Conservation (phyloP, 2,329 filamentous ascomycete genomes). For the Verticillium tricorpus region DNA sequence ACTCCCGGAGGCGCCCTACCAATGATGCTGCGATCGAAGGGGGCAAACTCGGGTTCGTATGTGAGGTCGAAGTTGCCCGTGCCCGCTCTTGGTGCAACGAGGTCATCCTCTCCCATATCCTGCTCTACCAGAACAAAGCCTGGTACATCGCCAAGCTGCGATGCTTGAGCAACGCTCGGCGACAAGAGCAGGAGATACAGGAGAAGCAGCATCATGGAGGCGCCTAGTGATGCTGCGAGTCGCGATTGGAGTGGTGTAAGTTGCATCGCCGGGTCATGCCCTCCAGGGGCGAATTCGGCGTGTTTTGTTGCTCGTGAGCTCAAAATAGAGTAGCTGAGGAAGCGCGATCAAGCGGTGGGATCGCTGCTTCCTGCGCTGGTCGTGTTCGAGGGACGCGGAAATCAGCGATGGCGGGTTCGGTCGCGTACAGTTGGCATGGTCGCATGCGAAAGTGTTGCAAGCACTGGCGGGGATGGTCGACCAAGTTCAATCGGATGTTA, state of each 20-base stretch:
- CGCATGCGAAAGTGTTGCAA: neutral
- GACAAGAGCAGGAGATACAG: constrained; percentile 33
- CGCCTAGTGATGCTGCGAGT: constrained; percentile 61
- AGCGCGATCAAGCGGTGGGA: neutral
- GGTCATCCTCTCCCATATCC: constrained; percentile 15
- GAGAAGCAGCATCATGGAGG: constrained; percentile 53
- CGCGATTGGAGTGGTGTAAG: constrained; percentile 68
- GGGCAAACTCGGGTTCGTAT: constrained; percentile 59
- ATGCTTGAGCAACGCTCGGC: constrained; percentile 50
- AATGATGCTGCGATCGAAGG: constrained; percentile 59
- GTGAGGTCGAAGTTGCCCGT: constrained; percentile 13
- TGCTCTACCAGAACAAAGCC: neutral
- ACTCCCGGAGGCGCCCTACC: constrained; percentile 53
- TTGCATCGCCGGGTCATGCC: constrained; percentile 47
- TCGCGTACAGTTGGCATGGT: neutral
- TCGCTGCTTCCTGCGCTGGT: neutral
- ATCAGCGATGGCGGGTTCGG: neutral
- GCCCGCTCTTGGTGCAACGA: constrained; percentile 11
- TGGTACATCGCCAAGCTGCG: neutral
- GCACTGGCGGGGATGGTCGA: neutral
- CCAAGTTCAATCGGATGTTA: neutral
- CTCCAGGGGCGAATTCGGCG: constrained; percentile 27
- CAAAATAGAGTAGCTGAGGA: neutral
- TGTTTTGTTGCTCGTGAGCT: neutral
- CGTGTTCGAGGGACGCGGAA: neutral